Evolutionary conservation across 2,329 filamentous ascomycete genomes (phyloP), one percentile per base, ranked within the genome.

Genomic region (Apiospora pterosperma): DNA sequence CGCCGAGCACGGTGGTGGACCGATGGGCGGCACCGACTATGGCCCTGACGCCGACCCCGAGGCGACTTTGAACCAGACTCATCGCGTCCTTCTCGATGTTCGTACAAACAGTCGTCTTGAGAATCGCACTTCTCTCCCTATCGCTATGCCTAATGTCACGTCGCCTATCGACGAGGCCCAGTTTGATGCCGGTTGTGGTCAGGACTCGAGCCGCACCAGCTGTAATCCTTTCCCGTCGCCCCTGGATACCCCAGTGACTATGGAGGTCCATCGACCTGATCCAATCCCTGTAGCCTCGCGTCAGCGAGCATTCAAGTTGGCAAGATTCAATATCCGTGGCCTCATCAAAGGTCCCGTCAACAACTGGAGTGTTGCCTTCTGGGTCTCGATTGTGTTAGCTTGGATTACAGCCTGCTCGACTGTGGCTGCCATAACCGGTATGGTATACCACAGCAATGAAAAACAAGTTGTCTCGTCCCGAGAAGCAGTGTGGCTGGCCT

Each of bases 91-190:
- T 10, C 42, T 52, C 4, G 61, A 62, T 42, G 42, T 62, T 14
- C 25, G 36, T 3, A 44, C 19, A 16, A 5, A 19, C 3, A 52
- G 41, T 4, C 39, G 41, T 5, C 1, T 36, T 5, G 19, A 36
- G 5, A 62, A 62, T 21, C 36, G 25, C 4, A 59, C 63, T 5
- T 65, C 63, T 12, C 59, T 65, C 36, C 60, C 44, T 12, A 28
- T 62, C 5, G 36, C 28, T 14, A 55, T 59, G 60, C 60, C 63
- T 10, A 59, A 62, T 5, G 48, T 19, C 3, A 39, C 41, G 6
- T 65, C 63, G 12, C 48, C 63, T 36, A 62, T 41, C 10, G 41
- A 36, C 16, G 25, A 34, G 10, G 11, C 41, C 11, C 39, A 62
- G 4, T 28, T 62, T 19, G 39, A 52, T 10, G 58, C 21, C 23